Evolutionary conservation across 768 basidiomycete species (phyloP).

Genomic region (Tylopilus balloui): DNA sequence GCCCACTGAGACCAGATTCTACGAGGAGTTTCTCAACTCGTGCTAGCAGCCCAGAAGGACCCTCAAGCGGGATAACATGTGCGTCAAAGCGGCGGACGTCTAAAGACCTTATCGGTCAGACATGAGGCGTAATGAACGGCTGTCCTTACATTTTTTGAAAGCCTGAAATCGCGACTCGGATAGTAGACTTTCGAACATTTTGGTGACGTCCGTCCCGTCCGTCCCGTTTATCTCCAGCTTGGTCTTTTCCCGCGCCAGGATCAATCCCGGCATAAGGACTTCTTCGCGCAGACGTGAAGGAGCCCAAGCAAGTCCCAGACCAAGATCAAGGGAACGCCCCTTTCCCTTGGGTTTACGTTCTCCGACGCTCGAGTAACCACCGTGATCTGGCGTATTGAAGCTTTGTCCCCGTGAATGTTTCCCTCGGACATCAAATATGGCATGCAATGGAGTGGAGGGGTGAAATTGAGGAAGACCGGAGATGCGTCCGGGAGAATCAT

Average conservation of each 20-base stretch:
- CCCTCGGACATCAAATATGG: slow-evolving; percentile 30
- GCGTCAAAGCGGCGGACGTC: slow-evolving; percentile 75
- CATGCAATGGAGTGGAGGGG: slow-evolving; percentile 23
- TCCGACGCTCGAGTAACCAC: slow-evolving; percentile 8
- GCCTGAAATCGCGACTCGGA: slow-evolving; percentile 36
- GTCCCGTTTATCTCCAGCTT: slow-evolving; percentile 18
- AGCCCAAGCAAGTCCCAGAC: slow-evolving; percentile 68
- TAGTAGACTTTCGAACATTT: slow-evolving; percentile 33
- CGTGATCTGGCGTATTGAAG: slow-evolving; percentile 25
- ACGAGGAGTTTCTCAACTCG: slow-evolving; percentile 59
- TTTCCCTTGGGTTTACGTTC: slow-evolving; percentile 39
- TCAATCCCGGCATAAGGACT: slow-evolving; percentile 47
- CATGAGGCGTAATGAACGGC: slow-evolving; percentile 8
- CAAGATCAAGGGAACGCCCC: slow-evolving; percentile 69
- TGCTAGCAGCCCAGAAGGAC: slow-evolving; percentile 62
- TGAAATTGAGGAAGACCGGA: slow-evolving; percentile 7
- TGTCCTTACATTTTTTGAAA: slow-evolving; percentile 60
- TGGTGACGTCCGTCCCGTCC: slow-evolving; percentile 33
- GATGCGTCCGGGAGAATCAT: too few species aligned
- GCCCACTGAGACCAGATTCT: slow-evolving; percentile 44
- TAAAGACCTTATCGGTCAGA: slow-evolving; percentile 28
- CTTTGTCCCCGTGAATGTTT: slow-evolving; percentile 25
- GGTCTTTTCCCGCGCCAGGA: slow-evolving; percentile 28
- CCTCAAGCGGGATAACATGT: slow-evolving; percentile 70
- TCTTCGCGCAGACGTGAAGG: slow-evolving; percentile 63